These are phyloP conservation scores for Candida krabiensis DNA, from an alignment of 805 yeast species.

Conservation along the genomic window DNA sequence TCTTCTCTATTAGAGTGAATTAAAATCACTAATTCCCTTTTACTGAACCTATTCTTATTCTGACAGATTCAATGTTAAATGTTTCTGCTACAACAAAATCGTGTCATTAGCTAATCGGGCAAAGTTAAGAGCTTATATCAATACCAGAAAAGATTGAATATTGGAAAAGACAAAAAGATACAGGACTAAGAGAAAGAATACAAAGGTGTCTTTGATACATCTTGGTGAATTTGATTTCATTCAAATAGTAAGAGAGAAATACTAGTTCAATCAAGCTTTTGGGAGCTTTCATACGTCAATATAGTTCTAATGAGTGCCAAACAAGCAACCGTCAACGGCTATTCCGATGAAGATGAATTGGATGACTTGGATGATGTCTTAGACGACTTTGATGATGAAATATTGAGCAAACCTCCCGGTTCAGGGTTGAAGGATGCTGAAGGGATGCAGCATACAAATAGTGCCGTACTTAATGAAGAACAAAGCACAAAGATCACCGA, in stretches of 20 bases:
- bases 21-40: no score
- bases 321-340: slow-evolving; percentile 3
- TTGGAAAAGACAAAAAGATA: no score
- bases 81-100: slow-evolving; percentile 7
- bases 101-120: slow-evolving; percentile 10
- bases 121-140: slow-evolving; percentile 4
- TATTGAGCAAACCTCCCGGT: slow-evolving; percentile 63
- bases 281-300: not conserved
- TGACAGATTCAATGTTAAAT: no score
- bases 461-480: not conserved
- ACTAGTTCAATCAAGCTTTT: no score
- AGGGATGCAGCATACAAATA: not conserved
- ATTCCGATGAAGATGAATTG: slow-evolving; percentile 56
- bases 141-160: no score
- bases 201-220: no score
- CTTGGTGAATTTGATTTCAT: no score
- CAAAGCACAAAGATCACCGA: not conserved
- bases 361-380: slow-evolving; percentile 81
- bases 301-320: slow-evolving; percentile 5
- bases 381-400: slow-evolving; percentile 80
- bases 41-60: no score
- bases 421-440: slow-evolving; percentile 25
- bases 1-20: no score
- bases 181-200: no score
- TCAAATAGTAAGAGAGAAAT: no score